Base-by-base conservation (phyloP, 1,139 yeast genomes). In the Sugiyamaella novakii region DNA sequence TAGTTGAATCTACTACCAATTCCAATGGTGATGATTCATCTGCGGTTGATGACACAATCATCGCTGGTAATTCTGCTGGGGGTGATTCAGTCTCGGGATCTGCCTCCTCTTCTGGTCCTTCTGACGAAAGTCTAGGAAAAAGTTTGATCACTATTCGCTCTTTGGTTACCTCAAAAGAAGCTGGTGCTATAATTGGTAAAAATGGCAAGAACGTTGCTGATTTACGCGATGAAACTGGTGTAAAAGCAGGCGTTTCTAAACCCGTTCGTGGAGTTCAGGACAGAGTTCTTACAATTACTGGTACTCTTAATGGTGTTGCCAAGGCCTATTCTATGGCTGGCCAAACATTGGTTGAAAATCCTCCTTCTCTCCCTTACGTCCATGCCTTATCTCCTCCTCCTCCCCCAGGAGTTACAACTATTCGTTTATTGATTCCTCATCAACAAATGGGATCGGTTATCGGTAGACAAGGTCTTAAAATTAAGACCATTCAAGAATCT, bases 101-200 rank as follows among this genome's bases (percentile, higher is more conserved):
- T 7, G 4, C 41, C 8, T 8, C 25, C 12, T 22, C 35, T 8
- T 21, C 25, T 8, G 38, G 38, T 15, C 11, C 24, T 2, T 25
- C 38, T 42, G 34, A 42, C 10, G 39, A 42, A n/a, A 25, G 18
- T 18, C n/a, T 42, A 5, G 39, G 33, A 5, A 36, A 35, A 27
- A 35, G 41, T 14, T 46, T 38, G 36, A 46, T 68, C 24, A 66
- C 73, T 8, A 53, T 69, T 28, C 76, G 96, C 58, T 79, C 89
- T 1, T 74, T 89, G 38, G 87, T 89, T 18, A 81, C 94, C 10
- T 81, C 94, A 50, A 86, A 85, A 64, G 97, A 89, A 68, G 91
- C 96, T 11, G 96, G 96, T 15, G 86, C 91, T 55, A 81, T 89
- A 55, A 89, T 89, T 61, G 97, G 97, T 41, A 87, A 86, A 61